Evolutionary conservation across 352 stramenopile genomes (phyloP).

Genomic region (Phytophthora capsici): DNA sequence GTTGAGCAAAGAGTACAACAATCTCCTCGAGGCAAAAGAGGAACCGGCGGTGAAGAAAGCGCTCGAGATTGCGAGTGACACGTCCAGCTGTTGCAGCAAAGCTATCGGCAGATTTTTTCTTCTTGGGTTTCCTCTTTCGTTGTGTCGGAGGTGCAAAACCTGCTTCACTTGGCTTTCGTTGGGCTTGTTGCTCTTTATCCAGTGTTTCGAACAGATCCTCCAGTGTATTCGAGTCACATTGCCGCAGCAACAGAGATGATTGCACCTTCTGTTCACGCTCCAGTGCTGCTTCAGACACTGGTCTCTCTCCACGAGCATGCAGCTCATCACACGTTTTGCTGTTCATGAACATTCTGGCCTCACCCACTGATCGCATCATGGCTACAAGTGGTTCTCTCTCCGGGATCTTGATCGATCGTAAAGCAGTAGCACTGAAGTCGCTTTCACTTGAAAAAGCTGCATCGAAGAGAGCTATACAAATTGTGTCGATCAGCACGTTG

Average conservation of each 20-base stretch:
- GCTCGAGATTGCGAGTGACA: conserved; percentile 49
- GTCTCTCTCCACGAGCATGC: conserved; percentile 58
- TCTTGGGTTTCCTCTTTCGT: conserved; percentile 37
- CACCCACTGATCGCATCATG: conserved; percentile 46
- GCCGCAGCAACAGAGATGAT: conserved; percentile 47
- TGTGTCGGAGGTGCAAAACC: conserved; percentile 8
- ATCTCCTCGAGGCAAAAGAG: conserved; percentile 83
- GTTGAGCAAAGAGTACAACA: conserved; percentile 76
- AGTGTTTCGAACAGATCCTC: conserved; percentile 68
- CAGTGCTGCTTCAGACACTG: conserved; percentile 20
- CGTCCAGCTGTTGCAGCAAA: conserved; percentile 24
- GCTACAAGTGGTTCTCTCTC: conserved; percentile 55
- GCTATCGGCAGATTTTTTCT: conserved; percentile 31
- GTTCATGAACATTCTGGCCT: conserved; percentile 68
- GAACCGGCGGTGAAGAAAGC: conserved; percentile 79
- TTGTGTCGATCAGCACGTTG: conserved; percentile 40
- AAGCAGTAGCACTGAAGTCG: conserved; percentile 5
- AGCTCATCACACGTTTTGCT: conserved; percentile 66
- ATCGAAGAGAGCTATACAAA: conserved; percentile 44
- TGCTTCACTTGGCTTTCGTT: conserved; percentile 16
- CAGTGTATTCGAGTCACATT: conserved; percentile 59
- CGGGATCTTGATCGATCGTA: conserved; percentile 29
- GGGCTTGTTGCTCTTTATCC: conserved; percentile 36
- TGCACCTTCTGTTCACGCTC: conserved; percentile 22
- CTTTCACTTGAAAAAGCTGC: conserved; percentile 13